These are phyloP conservation scores for Kingdonia uniflora DNA, from an alignment of 164 flowering plant genomes.

Conservation along the genomic window DNA sequence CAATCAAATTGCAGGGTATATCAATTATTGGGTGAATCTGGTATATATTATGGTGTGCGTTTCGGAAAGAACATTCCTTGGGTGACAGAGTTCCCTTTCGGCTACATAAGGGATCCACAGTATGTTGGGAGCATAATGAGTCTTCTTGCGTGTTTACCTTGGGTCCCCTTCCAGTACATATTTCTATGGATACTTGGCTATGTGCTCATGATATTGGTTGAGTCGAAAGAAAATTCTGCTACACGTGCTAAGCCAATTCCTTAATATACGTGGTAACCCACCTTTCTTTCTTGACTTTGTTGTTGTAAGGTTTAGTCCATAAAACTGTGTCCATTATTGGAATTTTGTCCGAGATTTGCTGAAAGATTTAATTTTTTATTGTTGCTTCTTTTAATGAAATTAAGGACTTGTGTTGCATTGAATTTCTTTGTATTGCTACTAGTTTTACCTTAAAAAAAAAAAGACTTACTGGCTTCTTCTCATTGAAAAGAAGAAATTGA, in stretches of 20 bases:
- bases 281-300: no score
- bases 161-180: constrained; percentile 82
- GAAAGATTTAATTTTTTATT: no score
- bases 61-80: constrained; percentile 85
- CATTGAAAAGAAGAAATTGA: no score
- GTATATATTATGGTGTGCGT: constrained; percentile 88
- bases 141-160: constrained; percentile 62
- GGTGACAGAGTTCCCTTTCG: constrained; percentile 90
- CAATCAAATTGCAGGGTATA: constrained; percentile 51
- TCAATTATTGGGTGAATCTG: constrained; percentile 86
- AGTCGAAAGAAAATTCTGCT: constrained; percentile 59
- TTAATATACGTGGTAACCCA: not conserved
- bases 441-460: no score
- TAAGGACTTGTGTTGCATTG: no score
- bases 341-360: not conserved
- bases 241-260: constrained; percentile 69
- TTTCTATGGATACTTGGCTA: constrained; percentile 78
- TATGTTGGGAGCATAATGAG: constrained; percentile 86
- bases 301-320: no score
- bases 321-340: not conserved
- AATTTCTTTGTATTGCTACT: no score
- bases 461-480: no score
- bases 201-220: constrained; percentile 57
- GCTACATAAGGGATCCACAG: constrained; percentile 81
- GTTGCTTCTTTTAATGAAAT: no score